A percentile compares a stretch with the other conserved stretches of the same genome.
Evolutionary conservation across 805 yeast genomes (phyloP).

Genomic region (Candida ovalis): DNA sequence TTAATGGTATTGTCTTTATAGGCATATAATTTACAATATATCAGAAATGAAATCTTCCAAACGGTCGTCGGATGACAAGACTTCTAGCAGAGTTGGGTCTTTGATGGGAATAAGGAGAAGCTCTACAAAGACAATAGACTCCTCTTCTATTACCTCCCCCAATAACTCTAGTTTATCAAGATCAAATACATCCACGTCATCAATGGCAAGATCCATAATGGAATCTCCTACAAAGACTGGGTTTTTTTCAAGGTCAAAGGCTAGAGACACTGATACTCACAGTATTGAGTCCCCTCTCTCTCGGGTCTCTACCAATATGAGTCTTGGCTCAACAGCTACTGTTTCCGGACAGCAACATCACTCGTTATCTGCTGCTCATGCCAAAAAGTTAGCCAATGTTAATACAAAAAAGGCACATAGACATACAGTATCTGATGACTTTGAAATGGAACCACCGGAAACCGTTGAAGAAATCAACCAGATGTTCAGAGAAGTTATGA

Average conservation of each 20-base stretch:
- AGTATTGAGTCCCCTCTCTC: slow-evolving; percentile 26
- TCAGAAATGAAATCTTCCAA: slow-evolving; percentile 15
- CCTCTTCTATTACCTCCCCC: slow-evolving; percentile 1
- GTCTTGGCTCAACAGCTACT: slow-evolving; percentile 10
- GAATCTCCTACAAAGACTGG: slow-evolving; percentile 24
- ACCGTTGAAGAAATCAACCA: slow-evolving; percentile 64
- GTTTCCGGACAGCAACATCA: slow-evolving; percentile 7
- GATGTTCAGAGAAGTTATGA: slow-evolving; percentile 77
- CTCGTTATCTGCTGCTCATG: slow-evolving; percentile 26
- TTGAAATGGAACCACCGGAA: slow-evolving; percentile 61
- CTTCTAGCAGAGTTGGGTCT: slow-evolving; percentile 17
- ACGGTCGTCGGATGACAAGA: slow-evolving; percentile 12
- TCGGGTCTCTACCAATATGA: slow-evolving; percentile 24
- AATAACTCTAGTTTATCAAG: slow-evolving; percentile 13
- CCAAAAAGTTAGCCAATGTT: slow-evolving; percentile 25
- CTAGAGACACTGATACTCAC: slow-evolving; percentile 13
- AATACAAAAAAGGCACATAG: slow-evolving; percentile 30
- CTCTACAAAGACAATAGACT: slow-evolving; percentile 10
- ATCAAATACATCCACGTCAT: slow-evolving; percentile 16
- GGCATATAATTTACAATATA: neutral
- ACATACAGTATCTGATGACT: slow-evolving; percentile 36
- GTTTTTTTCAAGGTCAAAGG: slow-evolving; percentile 16
- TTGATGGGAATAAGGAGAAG: slow-evolving; percentile 22
- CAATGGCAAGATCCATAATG: slow-evolving; percentile 5
- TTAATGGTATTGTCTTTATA: neutral